Evolutionary conservation across 2,329 filamentous ascomycete genomes (phyloP), one percentile per base, ranked within the genome.

Genomic region (Penicillium occitanis): DNA sequence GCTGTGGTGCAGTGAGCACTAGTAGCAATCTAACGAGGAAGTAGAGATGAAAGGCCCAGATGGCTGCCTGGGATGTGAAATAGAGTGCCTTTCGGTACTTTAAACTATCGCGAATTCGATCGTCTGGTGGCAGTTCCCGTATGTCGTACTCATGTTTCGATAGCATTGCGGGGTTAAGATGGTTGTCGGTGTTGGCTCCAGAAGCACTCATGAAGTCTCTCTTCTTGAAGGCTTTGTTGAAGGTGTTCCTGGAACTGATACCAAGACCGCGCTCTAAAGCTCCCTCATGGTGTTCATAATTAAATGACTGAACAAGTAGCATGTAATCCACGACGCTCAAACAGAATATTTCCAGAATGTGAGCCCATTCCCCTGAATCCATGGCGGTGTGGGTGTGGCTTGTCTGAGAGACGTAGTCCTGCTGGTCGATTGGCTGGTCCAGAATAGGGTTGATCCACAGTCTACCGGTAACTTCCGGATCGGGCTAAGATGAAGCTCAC

Each of bases 21-120:
- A 70, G 46, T 1, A 68, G 55, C 8, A 71, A 25, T 4, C 73
- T 73, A 19, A 69, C 33, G 11, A 59, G 17, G 5, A 74, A 70
- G 55, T 74, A 75, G n/a, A 57, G 8, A 35, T 57, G 51, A 22
- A 37, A 57, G 17, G 30, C 17, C 30, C 30, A 57, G 30, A 57
- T 57, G 14, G 51, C 51, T 7, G 51, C 51, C 30, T 37, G 51
- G n/a, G 51, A 57, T 2, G 10, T 57, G 30, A 57, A 37, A 57
- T 57, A 57, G 8, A 57, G 51, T n/a, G 51, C 30, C 11, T 57
- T 57, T 57, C 51, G 51, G 51, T 57, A 57, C 25, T 37, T 57
- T 35, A 57, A 19, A 57, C 51, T 57, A 22, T 5, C 19, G 51
- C 30, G 51, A 57, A 57, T 57, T 11, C n/a, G 51, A 57, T 57